A percentile compares a stretch with the other conserved stretches of the same genome.
Evolutionary conservation across 306 rosid genomes (phyloP).

Genomic region (Trifolium pratense): DNA sequence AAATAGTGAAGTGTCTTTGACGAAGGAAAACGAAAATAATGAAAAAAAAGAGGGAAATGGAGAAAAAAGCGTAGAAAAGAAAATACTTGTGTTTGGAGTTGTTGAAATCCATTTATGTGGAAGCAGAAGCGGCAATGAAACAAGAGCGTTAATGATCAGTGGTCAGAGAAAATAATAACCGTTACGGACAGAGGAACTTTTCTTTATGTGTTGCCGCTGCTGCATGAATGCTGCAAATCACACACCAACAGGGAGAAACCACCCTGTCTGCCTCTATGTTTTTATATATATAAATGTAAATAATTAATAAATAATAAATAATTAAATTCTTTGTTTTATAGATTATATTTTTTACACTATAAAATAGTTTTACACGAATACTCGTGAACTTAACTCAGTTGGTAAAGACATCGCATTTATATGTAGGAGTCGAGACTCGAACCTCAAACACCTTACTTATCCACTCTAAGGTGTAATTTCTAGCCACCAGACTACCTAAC

Average conservation of each 20-base stretch:
- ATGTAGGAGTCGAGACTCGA: too few relatives aligned
- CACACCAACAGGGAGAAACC: background rate
- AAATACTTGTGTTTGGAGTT: constrained; percentile 56
- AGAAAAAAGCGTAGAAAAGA: constrained; percentile 16
- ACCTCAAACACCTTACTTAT: too few relatives aligned
- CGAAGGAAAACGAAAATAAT: background rate
- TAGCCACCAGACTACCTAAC: too few relatives aligned
- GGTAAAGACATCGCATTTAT: too few relatives aligned
- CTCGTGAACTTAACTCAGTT: too few relatives aligned
- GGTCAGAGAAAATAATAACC: constrained; percentile 48
- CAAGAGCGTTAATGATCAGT: constrained; percentile 34
- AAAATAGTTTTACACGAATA: too few relatives aligned
- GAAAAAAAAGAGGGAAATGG: background rate
- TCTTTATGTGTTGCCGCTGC: constrained; percentile 40
- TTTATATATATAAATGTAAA: background rate
- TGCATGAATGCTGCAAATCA: constrained; percentile 26
- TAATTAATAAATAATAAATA: too few relatives aligned
- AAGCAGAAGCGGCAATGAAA: background rate
- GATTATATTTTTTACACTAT: too few relatives aligned
- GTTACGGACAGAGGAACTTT: constrained; percentile 40
- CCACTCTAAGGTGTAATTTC: too few relatives aligned
- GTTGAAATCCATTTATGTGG: constrained; percentile 58
- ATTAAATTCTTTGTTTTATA: too few relatives aligned
- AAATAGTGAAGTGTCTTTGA: background rate
- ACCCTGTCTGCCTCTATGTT: background rate